These are phyloP conservation scores for Lecanosticta acicola DNA, from an alignment of 2,329 filamentous ascomycete genomes.

Conservation along the genomic window DNA sequence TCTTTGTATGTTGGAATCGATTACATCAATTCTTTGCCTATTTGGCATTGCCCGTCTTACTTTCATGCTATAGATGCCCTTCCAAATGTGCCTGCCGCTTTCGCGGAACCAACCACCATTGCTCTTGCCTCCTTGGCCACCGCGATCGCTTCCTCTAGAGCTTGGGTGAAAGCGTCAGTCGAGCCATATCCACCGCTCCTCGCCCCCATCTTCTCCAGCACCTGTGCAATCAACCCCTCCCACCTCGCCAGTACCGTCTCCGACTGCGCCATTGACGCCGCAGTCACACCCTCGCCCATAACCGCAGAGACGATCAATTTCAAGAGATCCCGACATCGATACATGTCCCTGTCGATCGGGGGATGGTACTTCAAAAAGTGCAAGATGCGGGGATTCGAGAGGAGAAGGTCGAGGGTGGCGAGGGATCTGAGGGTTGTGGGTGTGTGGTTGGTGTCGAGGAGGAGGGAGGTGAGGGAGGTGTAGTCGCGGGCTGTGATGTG, in stretches of 20 bases:
- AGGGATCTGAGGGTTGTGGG: background rate
- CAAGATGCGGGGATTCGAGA: background rate
- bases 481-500: background rate
- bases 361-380: background rate
- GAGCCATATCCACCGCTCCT: background rate
- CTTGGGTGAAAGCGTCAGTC: too few species aligned
- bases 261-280: background rate
- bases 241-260: background rate
- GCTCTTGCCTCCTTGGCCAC: too few species aligned
- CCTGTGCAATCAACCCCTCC: background rate
- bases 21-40: too few species aligned
- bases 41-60: too few species aligned
- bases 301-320: background rate
- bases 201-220: background rate
- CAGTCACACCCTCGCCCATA: too few species aligned
- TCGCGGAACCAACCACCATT: too few species aligned
- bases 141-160: too few species aligned
- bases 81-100: too few species aligned
- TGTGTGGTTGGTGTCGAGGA: background rate
- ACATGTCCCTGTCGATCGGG: background rate
- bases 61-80: too few species aligned
- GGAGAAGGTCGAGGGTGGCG: background rate
- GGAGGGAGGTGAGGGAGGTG: background rate
- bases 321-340: background rate
- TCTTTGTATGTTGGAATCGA: background rate